phyloP scores from a whole-genome alignment of 1,284 basidiomycete species.

The Irpex rosettiformis region DNA sequence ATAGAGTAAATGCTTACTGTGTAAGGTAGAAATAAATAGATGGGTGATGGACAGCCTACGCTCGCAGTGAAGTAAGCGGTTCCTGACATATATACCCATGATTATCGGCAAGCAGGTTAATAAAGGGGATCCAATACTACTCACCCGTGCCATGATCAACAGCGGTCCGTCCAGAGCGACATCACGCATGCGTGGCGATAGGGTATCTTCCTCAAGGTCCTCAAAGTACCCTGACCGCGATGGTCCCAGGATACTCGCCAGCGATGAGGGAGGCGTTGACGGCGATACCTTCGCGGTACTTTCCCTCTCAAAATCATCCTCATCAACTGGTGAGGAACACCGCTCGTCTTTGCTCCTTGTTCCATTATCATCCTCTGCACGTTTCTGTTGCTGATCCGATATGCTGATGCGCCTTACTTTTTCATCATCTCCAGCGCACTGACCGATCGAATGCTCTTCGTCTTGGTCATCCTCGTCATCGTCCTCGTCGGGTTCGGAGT shows the following conservation, averaged over 20 bases:
- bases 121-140: background rate
- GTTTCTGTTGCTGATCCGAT: background rate
- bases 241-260: background rate
- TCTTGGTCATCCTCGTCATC: background rate
- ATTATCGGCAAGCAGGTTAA: background rate
- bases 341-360: background rate
- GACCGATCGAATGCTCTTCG: background rate
- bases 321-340: background rate
- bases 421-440: background rate
- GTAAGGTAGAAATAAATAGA: background rate
- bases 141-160: background rate
- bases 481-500: background rate
- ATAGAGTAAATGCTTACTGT: too few species aligned
- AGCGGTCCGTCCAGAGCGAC: background rate
- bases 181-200: background rate
- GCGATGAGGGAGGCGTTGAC: background rate
- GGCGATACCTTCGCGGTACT: background rate
- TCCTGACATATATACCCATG: background rate
- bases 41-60: background rate
- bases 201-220: background rate
- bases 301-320: background rate
- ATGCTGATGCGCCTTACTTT: background rate
- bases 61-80: background rate
- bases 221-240: background rate
- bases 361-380: background rate